Evolutionary conservation across 2,329 filamentous ascomycete species (phyloP).

Genomic region (Phialophora macrospora): DNA sequence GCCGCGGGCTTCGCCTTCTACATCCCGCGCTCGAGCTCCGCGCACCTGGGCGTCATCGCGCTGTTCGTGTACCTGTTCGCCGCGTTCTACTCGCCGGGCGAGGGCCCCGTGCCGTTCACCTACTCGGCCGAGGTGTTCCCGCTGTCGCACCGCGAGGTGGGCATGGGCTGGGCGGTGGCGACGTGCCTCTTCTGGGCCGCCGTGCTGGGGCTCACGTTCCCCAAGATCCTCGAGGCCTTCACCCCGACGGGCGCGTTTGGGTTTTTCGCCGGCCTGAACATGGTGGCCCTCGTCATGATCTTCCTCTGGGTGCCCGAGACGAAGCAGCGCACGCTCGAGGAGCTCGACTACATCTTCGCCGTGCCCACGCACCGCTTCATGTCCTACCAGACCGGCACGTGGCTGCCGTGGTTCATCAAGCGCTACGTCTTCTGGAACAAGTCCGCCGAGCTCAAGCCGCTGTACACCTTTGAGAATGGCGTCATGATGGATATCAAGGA

Average conservation of each 20-base stretch:
- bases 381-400: conserved; percentile 47
- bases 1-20: conserved; percentile 59
- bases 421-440: conserved; percentile 49
- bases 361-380: conserved; percentile 50
- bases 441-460: conserved; percentile 46
- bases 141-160: conserved; percentile 56
- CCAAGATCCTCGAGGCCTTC: conserved; percentile 33
- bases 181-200: conserved; percentile 57
- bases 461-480: conserved; percentile 56
- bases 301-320: conserved; percentile 48
- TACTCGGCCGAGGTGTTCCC: conserved; percentile 51
- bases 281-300: conserved; percentile 54
- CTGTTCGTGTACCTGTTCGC: conserved; percentile 64
- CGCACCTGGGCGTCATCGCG: conserved; percentile 57
- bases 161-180: conserved; percentile 51
- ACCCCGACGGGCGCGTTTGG: conserved; percentile 45
- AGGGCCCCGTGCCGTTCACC: conserved; percentile 21
- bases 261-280: conserved; percentile 55
- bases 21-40: conserved; percentile 49
- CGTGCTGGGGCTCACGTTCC: conserved; percentile 52
- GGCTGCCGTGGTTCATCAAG: conserved; percentile 55
- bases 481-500: conserved; percentile 14
- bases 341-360: conserved; percentile 55
- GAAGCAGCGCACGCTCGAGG: conserved; percentile 42
- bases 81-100: conserved; percentile 54